Conservation (phyloP, 139 green algal species). For the Volvox africanus region DNA sequence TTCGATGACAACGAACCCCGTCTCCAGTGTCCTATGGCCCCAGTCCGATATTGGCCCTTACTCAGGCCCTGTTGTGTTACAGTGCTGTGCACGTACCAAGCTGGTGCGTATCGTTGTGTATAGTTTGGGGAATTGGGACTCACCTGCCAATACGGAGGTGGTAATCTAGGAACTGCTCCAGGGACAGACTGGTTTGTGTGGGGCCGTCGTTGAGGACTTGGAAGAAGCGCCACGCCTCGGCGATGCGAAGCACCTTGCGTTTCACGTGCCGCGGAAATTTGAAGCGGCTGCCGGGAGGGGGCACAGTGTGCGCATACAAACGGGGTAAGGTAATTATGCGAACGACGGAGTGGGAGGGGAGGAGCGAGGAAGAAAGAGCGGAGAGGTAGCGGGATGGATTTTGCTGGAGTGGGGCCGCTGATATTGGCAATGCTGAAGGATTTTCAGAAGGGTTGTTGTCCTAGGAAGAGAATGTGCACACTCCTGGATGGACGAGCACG, state of each 20-base stretch:
- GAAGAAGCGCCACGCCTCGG: neutral
- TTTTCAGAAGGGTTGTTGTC: no score
- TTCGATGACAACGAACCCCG: neutral
- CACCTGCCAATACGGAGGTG: conserved; percentile 16
- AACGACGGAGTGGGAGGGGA: neutral
- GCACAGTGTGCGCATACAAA: neutral
- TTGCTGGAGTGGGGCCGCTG: no score
- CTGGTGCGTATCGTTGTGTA: neutral
- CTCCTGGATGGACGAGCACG: no score
- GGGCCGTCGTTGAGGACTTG: neutral
- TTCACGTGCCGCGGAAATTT: conserved; percentile 40
- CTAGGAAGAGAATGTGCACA: no score
- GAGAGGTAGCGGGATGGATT: neutral
- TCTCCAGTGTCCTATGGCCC: no score
- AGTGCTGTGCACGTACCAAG: neutral
- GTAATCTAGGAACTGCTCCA: conserved; percentile 12
- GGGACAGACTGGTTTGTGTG: neutral
- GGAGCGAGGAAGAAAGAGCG: neutral
- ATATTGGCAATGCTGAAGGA: no score
- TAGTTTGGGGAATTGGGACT: neutral
- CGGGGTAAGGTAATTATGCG: neutral
- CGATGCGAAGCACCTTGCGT: conserved; percentile 45
- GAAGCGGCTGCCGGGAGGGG: conserved; percentile 27
- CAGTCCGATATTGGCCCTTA: neutral
- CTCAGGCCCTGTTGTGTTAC: neutral